phyloP scores from a whole-genome alignment of 208 protist genomes.

The Trypanosoma rangeli region DNA sequence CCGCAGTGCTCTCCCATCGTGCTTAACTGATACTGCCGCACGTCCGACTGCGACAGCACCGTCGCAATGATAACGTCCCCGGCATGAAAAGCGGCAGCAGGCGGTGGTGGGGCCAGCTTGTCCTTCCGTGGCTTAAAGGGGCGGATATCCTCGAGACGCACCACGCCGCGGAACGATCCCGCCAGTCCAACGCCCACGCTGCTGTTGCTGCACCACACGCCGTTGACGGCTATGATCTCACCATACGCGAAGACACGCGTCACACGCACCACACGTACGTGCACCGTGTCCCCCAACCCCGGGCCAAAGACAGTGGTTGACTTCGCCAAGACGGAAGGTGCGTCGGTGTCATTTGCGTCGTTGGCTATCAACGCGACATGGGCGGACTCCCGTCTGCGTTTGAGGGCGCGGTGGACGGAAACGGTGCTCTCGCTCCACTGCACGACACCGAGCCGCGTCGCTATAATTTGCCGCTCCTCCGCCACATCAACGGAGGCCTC shows the following conservation, averaged over 20 bases:
- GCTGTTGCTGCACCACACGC: constrained; percentile 57
- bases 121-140: constrained; percentile 62
- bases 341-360: not conserved
- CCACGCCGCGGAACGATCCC: constrained; percentile 53
- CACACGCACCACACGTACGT: constrained; percentile 62
- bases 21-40: constrained; percentile 74
- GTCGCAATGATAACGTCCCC: constrained; percentile 72
- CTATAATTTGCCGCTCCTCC: constrained; percentile 36
- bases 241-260: constrained; percentile 53
- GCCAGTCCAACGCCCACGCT: constrained; percentile 6
- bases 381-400: constrained; percentile 1
- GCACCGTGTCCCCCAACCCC: constrained; percentile 54
- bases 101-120: constrained; percentile 49
- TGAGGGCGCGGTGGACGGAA: constrained; percentile 36
- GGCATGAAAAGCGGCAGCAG: constrained; percentile 44
- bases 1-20: constrained; percentile 55
- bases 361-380: not conserved
- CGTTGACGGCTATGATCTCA: constrained; percentile 75
- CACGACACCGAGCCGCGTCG: constrained; percentile 53
- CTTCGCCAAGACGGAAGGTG: constrained; percentile 2
- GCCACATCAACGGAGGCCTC: not conserved
- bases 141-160: constrained; percentile 74
- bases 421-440: constrained; percentile 73
- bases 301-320: constrained; percentile 44
- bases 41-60: constrained; percentile 82